phyloP scores from a whole-genome alignment of 345 rosid species.

The Populus simonii region DNA sequence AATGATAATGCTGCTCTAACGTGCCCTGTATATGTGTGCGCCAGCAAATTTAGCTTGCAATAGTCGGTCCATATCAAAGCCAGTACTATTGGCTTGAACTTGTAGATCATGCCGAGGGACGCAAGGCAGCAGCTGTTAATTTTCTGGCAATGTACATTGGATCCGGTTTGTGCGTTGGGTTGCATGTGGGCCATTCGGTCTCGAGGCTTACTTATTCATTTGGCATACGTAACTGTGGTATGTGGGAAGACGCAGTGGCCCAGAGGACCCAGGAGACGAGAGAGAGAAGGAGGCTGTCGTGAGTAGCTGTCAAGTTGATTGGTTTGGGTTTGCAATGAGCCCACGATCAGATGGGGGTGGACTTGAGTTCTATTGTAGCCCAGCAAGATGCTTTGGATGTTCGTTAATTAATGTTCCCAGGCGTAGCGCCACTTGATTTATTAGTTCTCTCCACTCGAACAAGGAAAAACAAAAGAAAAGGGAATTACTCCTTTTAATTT shows the following conservation, averaged over 20 bases:
- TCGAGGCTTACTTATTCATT: background rate
- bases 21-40: background rate
- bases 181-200: background rate
- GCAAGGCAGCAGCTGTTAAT: background rate
- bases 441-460: too few species aligned
- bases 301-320: background rate
- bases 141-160: background rate
- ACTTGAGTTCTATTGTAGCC: background rate
- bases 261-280: too few species aligned
- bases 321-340: background rate
- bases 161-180: background rate
- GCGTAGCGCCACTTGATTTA: too few species aligned
- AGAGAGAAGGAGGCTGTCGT: too few species aligned
- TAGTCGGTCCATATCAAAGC: too few species aligned
- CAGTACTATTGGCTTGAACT: background rate
- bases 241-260: too few species aligned
- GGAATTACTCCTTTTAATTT: background rate
- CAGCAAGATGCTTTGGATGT: background rate
- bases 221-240: background rate
- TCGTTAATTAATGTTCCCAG: too few species aligned
- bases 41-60: background rate
- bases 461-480: too few species aligned
- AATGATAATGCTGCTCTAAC: conserved; percentile 2
- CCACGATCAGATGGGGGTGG: background rate
- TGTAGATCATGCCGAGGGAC: background rate